Evolutionary conservation across 495 filamentous ascomycete species (phyloP), one percentile per base, ranked within the genome.

Genomic region (Aspergillus conjunctus): DNA sequence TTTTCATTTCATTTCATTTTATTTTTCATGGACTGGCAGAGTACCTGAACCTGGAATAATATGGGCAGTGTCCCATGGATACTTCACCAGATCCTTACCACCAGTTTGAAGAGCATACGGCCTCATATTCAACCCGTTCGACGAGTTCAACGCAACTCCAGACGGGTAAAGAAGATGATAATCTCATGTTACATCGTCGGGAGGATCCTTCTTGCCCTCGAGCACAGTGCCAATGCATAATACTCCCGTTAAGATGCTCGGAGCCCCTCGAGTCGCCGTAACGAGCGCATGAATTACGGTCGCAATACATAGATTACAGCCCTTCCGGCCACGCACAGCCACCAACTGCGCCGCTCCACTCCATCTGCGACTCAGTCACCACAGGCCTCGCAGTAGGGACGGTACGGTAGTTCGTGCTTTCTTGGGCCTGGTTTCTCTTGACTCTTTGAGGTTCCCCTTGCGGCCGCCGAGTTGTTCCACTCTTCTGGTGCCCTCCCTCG

Each of bases 401-500:
- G 10, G 49, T 32, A 30, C 41, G 22, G 20, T 48, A 3, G 21
- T 22, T 49, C 34, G 7, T 57, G 30, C 43, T 21, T 57, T 48
- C 54, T 44, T 43, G 18, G 31, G 14, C 11, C 18, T 34, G 33
- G 34, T 49, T 20, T 9, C n/a, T 67, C 44, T 39, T 54, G 61
- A n/a, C 17, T 12, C 22, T 17, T 56, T 62, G 10, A 63, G 56
- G 3, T 43, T 60, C 66, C 66, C 64, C 61, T 61, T 65, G 58
- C 63, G 54, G 63, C 41, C 17, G 48, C 61, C 49, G 61, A 58
- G 45, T 54, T 62, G 54, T 62, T 57, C 60, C 58, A 59, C 55
- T 53, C 26, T 5, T 26, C 5, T 26, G 26, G 26, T 53, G 33
- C 48, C 22, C 39, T 50, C 51, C 58, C 58, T 53, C 55, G 58